Conservation (phyloP, 2,329 filamentous ascomycete species). For the Fusarium phyllophilum region DNA sequence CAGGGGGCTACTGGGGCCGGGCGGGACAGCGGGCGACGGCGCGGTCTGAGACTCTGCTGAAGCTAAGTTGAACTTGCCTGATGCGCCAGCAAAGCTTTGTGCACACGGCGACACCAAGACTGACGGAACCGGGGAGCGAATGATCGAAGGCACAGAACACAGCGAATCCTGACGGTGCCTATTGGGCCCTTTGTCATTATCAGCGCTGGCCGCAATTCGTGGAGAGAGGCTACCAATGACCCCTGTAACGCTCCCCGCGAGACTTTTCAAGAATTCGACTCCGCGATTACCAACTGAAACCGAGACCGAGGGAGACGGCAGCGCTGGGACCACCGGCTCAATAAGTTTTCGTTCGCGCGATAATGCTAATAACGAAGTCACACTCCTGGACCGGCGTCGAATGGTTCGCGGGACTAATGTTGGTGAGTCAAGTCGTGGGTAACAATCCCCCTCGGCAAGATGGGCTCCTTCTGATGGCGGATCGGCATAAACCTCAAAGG, state of each 20-base stretch:
- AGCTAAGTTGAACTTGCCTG: conserved; percentile 36
- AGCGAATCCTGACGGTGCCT: conserved; percentile 26
- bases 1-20: conserved; percentile 36
- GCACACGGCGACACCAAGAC: conserved; percentile 30
- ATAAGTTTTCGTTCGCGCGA: conserved; percentile 15
- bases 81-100: conserved; percentile 22
- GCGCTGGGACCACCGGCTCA: conserved; percentile 5
- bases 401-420: conserved; percentile 12
- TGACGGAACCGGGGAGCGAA: conserved; percentile 20
- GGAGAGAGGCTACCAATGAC: conserved; percentile 37
- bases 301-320: conserved; percentile 21
- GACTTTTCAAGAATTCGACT: conserved; percentile 30
- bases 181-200: conserved; percentile 19
- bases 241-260: conserved; percentile 32
- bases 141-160: conserved; percentile 24
- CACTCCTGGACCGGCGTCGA: conserved; percentile 44
- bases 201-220: conserved; percentile 29
- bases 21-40: conserved; percentile 40
- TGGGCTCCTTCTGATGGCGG: conserved; percentile 17
- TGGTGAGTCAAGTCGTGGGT: conserved; percentile 41
- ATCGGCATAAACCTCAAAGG: conserved; percentile 45
- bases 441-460: conserved; percentile 34
- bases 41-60: conserved; percentile 19
- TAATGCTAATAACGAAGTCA: conserved; percentile 25
- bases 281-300: conserved; percentile 35